Base-by-base conservation (phyloP, 208 protist genomes). In the Leishmania gerbilli region DNA sequence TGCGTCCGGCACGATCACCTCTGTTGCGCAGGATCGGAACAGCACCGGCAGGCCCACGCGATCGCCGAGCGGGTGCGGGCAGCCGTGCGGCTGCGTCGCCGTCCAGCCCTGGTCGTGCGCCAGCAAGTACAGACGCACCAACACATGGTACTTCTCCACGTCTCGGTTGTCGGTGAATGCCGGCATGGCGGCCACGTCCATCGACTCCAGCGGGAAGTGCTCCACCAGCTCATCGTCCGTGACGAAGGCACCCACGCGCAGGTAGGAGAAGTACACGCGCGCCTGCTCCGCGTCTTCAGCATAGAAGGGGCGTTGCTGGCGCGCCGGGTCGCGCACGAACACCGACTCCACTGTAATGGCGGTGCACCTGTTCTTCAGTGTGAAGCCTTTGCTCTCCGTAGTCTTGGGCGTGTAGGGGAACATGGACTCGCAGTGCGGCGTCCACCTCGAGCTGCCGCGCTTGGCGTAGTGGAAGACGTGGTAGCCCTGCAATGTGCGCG, bases 61-160 rank as follows among this genome's bases (percentile, higher is more conserved):
- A 74, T 47, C 51, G 67, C 60, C 53, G 55, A 75, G 80, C 31
- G 80, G 80, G 56, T 67, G 67, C 24, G 74, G 80, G 67, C 55
- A 68, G 67, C 74, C 67, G 49, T 47, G 37, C 53, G 75, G 58
- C 34, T 60, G 55, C 37, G 56, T 69, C 74, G 68, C n/a, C n/a
- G 67, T 84, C 80, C 80, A 84, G 65, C 68, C 75, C 80, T 84
- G 80, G 56, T 84, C 75, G 68, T 76, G 65, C 53, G 80, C 74
- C 60, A 79, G 75, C 75, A 76, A 40, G 68, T 79, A 79, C 67
- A 84, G 80, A 11, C 80, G 75, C 75, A 84, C 67, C 58, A 84
- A 55, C 68, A 84, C 80, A 60, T 68, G 64, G 80, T 79, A 79
- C 80, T 79, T 84, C 68, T 84, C 80, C 19, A 69, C 17, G 75